Percentiles rank a stretch among this genome's conserved stretches.
These are phyloP conservation scores for Herpetomonas muscarum DNA, from an alignment of 208 protist species.

Conservation along the genomic window DNA sequence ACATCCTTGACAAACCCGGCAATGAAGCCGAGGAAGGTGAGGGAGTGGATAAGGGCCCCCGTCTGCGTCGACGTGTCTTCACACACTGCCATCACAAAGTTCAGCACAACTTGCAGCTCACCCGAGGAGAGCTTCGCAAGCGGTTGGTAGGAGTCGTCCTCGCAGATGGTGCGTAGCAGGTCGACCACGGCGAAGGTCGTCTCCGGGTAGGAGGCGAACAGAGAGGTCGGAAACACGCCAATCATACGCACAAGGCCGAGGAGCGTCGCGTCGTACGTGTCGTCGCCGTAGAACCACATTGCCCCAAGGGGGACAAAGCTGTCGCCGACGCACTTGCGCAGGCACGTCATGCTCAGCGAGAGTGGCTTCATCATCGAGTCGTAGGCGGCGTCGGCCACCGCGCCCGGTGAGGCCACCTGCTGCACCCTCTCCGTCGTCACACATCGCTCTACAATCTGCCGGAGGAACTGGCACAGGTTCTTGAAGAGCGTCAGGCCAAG, in stretches of 20 bases:
- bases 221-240: slow-evolving; percentile 37
- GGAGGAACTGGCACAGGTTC: slow-evolving; percentile 51
- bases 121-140: slow-evolving; percentile 48
- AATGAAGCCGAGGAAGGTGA: slow-evolving; percentile 78
- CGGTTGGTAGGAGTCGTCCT: slow-evolving; percentile 66
- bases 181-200: slow-evolving; percentile 47
- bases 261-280: slow-evolving; percentile 74
- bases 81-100: slow-evolving; percentile 50
- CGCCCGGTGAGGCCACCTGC: slow-evolving; percentile 15
- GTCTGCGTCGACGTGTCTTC: slow-evolving; percentile 64
- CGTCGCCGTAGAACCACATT: slow-evolving; percentile 82
- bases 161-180: slow-evolving; percentile 57
- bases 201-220: slow-evolving; percentile 73
- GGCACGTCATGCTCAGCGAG: slow-evolving; percentile 52
- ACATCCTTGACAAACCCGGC: slow-evolving; percentile 65
- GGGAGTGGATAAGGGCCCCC: slow-evolving; percentile 43
- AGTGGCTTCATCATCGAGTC: slow-evolving; percentile 79
- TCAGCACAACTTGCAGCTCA: slow-evolving; percentile 57
- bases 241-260: slow-evolving; percentile 66
- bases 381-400: slow-evolving; percentile 31
- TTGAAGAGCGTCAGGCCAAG: slow-evolving; percentile 77
- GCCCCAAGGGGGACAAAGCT: slow-evolving; percentile 76
- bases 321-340: slow-evolving; percentile 55
- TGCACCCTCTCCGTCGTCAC: slow-evolving; percentile 61
- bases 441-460: slow-evolving; percentile 53